phyloP scores from a whole-genome alignment of 371 early-diverging fungal genomes.

The Apophysomyces ossiformis region DNA sequence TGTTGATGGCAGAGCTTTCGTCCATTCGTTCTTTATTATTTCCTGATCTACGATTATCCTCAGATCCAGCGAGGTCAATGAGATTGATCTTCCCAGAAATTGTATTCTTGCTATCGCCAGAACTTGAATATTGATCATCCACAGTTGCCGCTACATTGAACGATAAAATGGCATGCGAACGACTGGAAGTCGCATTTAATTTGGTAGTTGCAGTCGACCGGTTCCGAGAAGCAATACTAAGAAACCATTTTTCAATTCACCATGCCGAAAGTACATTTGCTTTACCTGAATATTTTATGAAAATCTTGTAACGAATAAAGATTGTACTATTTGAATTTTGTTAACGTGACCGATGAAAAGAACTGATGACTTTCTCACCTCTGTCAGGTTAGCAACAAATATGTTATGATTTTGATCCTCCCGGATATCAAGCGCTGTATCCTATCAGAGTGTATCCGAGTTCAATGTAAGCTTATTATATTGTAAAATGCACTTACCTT shows the following conservation, averaged over 20 bases:
- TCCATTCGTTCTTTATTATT: conserved; percentile 66
- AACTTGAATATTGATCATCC: conserved; percentile 13
- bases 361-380: conserved; percentile 23
- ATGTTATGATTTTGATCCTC: conserved; percentile 57
- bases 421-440: conserved; percentile 40
- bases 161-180: conserved; percentile 69
- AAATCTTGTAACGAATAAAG: conserved; percentile 58
- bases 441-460: not conserved
- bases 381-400: conserved; percentile 60
- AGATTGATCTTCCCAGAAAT: conserved; percentile 61
- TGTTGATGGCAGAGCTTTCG: conserved; percentile 77
- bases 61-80: conserved; percentile 79
- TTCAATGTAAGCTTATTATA: not conserved
- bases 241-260: not conserved
- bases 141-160: conserved; percentile 31
- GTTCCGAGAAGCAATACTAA: conserved; percentile 47
- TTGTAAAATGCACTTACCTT: conserved; percentile 18
- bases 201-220: conserved; percentile 71
- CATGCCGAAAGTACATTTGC: not conserved
- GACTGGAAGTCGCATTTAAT: conserved; percentile 64
- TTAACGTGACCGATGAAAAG: not conserved
- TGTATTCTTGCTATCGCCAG: conserved; percentile 12
- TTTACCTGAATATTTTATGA: conserved; percentile 45
- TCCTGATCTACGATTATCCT: conserved; percentile 76
- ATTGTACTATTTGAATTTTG: conserved; percentile 18